phyloP scores from a whole-genome alignment of 495 filamentous ascomycete species.

The Parathielavia hyrcaniae region DNA sequence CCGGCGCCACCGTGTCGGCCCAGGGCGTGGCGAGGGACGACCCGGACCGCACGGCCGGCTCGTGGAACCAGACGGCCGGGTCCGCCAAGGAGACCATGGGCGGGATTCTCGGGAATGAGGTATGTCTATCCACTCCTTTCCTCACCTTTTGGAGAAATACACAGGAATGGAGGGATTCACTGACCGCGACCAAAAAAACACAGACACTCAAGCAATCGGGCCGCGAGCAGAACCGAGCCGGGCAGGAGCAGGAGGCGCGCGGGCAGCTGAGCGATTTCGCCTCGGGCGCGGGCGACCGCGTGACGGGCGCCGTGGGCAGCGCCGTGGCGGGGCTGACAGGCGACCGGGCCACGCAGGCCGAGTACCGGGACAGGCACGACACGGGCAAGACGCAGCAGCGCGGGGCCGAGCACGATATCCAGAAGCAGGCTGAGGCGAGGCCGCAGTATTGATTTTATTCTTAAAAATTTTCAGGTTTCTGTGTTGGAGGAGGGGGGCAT shows the following conservation, averaged over 20 bases:
- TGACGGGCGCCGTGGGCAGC: slow-evolving; percentile 62
- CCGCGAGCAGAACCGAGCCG: slow-evolving; percentile 68
- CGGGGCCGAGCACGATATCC: slow-evolving; percentile 75
- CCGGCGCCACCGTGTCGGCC: slow-evolving; percentile 59
- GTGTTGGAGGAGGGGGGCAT: background rate
- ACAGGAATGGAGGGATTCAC: too few relatives aligned
- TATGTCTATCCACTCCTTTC: too few relatives aligned
- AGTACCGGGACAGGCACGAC: slow-evolving; percentile 65
- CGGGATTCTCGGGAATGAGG: slow-evolving; percentile 66
- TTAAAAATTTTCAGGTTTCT: background rate
- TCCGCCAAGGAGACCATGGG: slow-evolving; percentile 79
- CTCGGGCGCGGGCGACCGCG: slow-evolving; percentile 63
- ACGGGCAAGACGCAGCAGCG: slow-evolving; percentile 80
- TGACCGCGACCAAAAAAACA: background rate
- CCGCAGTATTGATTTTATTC: background rate
- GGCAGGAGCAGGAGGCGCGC: slow-evolving; percentile 74
- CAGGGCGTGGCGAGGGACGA: slow-evolving; percentile 67
- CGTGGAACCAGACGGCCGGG: slow-evolving; percentile 82
- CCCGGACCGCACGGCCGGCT: slow-evolving; percentile 61
- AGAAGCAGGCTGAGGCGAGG: slow-evolving; percentile 53
- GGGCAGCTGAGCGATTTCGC: slow-evolving; percentile 77
- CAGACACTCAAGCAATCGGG: slow-evolving; percentile 64
- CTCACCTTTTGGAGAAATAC: too few relatives aligned
- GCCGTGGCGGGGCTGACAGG: slow-evolving; percentile 66
- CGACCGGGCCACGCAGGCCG: slow-evolving; percentile 55